Base-by-base conservation (phyloP, 768 basidiomycete species). In the Lanmaoa pseudosensibilis region DNA sequence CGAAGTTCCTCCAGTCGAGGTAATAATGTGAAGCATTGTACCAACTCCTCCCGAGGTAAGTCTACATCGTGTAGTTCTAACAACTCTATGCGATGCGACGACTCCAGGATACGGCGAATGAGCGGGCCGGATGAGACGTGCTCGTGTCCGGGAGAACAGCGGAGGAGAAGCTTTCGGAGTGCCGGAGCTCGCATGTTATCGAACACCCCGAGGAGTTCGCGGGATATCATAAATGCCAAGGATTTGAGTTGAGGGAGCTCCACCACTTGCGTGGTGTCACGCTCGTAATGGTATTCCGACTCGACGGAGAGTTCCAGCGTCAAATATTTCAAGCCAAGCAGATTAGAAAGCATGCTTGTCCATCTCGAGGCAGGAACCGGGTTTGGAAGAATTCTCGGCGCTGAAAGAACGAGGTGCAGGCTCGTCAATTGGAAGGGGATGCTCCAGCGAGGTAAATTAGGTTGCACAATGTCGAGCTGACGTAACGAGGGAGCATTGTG, bases 11-110 rank as follows among this genome's bases (percentile, higher is more conserved):
- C 72, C 41, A 86, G 65, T 18, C 59, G 56, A 12, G 77, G 74
- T 18, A 83, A 68, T 21, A 69, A 55, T 18, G 55, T 53, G 62
- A 78, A 74, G 56, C 70, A 72, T 18, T 59, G 64, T 37, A 65
- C 63, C 58, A 80, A 80, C 15, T 74, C 69, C 21, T 68, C 66
- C 23, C 71, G 68, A 38, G 76, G 57, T 33, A 83, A 65, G 60
- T 79, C 75, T 59, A 83, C 62, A 67, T 83, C 80, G 56, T 80
- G 74, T 50, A 82, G 70, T 64, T 83, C 80, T 56, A 83, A 71
- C 30, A 74, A 55, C 49, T 75, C 67, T 54, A 83, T 61, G 30
- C 69, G 70, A 27, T 75, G 68, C 12, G 71, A 65, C 18, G 67
- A 63, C 21, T 60, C 55, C 32, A 75, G 44, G 55, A 75, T 71